A percentile compares a stretch with the other conserved stretches of the same genome.
phyloP scores from a whole-genome alignment of 73 alveolate genomes.

The Stentor coeruleus region DNA sequence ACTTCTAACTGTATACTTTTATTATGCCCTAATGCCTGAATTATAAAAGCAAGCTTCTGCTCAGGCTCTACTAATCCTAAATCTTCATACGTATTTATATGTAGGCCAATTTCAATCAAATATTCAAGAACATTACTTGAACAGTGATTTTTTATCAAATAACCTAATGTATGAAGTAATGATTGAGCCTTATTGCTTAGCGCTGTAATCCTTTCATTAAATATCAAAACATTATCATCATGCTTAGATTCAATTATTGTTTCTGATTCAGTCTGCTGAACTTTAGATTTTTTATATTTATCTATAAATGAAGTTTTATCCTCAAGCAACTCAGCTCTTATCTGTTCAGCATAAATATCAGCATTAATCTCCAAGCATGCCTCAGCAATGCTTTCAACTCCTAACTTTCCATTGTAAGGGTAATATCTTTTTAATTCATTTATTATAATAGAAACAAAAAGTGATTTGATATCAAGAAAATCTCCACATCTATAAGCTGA shows the following conservation, averaged over 20 bases:
- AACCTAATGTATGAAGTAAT: neutral
- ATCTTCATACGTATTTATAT: constrained; percentile 1
- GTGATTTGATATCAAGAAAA: neutral
- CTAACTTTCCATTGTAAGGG: neutral
- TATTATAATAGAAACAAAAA: neutral
- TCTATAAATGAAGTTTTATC: neutral
- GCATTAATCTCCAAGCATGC: neutral
- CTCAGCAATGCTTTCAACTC: neutral
- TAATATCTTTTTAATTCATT: neutral
- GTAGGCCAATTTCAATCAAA: neutral
- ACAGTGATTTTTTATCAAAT: neutral
- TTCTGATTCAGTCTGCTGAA: neutral
- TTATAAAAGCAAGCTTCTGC: neutral
- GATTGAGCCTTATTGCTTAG: neutral
- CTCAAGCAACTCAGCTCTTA: neutral
- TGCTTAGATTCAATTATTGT: neutral
- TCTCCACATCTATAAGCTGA: neutral
- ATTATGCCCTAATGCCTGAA: neutral
- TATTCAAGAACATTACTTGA: neutral
- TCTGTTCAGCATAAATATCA: neutral
- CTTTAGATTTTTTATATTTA: neutral
- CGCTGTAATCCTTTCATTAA: neutral
- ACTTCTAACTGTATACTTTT: neutral
- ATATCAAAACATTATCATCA: neutral
- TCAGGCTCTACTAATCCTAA: neutral